phyloP scores from a whole-genome alignment of 768 basidiomycete species.

The Suillus decipiens region DNA sequence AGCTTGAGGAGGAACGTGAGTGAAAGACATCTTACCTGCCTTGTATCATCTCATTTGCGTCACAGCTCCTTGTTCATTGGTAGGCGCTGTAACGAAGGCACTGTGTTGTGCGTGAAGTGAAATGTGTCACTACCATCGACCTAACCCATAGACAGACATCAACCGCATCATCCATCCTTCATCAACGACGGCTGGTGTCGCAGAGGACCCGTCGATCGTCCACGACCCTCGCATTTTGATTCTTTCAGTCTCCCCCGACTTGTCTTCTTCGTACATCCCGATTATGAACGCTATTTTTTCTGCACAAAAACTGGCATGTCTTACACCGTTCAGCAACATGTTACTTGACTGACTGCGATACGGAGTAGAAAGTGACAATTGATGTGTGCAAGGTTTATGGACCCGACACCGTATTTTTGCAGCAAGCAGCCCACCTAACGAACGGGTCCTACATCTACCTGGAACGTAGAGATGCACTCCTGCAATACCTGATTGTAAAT shows the following conservation, averaged over 20 bases:
- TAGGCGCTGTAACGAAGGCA: slow-evolving; percentile 89
- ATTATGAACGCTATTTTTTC: slow-evolving; percentile 99
- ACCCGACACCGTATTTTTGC: slow-evolving; percentile 90
- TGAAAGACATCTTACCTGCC: slow-evolving; percentile 34
- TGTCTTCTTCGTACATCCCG: slow-evolving; percentile 90
- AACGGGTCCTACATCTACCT: slow-evolving; percentile 91
- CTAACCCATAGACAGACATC: slow-evolving; percentile 57
- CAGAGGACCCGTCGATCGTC: slow-evolving; percentile 35
- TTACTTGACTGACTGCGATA: background rate
- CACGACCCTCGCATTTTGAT: slow-evolving; percentile 66
- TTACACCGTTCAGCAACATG: slow-evolving; percentile 3
- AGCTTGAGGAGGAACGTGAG: slow-evolving; percentile 52
- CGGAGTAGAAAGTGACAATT: slow-evolving; percentile 85
- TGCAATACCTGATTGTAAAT: slow-evolving; percentile 86
- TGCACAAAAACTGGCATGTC: slow-evolving; percentile 89
- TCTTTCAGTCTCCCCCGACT: slow-evolving; percentile 90
- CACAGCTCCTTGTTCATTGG: slow-evolving; percentile 68
- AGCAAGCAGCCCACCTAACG: slow-evolving; percentile 95
- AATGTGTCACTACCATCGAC: slow-evolving; percentile 12
- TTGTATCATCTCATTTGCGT: slow-evolving; percentile 8
- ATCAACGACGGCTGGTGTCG: slow-evolving; percentile 26
- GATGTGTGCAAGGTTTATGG: slow-evolving; percentile 94
- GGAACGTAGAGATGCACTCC: slow-evolving; percentile 75
- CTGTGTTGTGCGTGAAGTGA: slow-evolving; percentile 69
- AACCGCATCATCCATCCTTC: slow-evolving; percentile 52